A percentile compares a stretch with the other conserved stretches of the same genome.
phyloP scores from a whole-genome alignment of 495 filamentous ascomycete species.

The Aspergillus nanangensis region DNA sequence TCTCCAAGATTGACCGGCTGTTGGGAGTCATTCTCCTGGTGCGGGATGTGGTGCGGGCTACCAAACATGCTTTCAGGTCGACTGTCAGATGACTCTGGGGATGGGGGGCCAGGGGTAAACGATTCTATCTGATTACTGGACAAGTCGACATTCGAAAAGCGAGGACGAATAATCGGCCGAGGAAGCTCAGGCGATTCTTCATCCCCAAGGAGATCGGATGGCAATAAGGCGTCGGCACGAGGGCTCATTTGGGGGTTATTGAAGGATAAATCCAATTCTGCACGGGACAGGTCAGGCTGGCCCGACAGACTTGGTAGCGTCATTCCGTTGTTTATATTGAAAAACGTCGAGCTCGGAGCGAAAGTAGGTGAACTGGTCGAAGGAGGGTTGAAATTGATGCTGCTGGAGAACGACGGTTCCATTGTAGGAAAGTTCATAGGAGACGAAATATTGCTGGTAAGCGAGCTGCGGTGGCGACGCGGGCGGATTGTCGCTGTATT shows the following conservation, averaged over 20 bases:
- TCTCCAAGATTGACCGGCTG: slow-evolving; percentile 29
- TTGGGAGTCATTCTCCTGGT: slow-evolving; percentile 39
- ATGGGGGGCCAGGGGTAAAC: slow-evolving; percentile 55
- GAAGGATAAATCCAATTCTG: slow-evolving; percentile 44
- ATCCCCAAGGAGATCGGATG: slow-evolving; percentile 74
- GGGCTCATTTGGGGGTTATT: slow-evolving; percentile 74
- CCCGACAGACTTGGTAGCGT: slow-evolving; percentile 35
- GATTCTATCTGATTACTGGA: slow-evolving; percentile 28
- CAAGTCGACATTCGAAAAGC: slow-evolving; percentile 35
- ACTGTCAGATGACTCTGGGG: slow-evolving; percentile 63
- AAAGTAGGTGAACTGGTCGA: slow-evolving; percentile 49
- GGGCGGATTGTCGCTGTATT: slow-evolving; percentile 40
- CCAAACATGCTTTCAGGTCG: slow-evolving; percentile 61
- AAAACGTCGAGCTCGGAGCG: slow-evolving; percentile 44
- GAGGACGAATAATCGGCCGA: slow-evolving; percentile 30
- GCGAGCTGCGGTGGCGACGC: slow-evolving; percentile 44
- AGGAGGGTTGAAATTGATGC: slow-evolving; percentile 39
- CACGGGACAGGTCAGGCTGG: slow-evolving; percentile 33
- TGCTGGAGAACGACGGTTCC: slow-evolving; percentile 31
- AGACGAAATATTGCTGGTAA: slow-evolving; percentile 45
- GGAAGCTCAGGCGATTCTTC: slow-evolving; percentile 62
- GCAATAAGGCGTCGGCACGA: slow-evolving; percentile 70
- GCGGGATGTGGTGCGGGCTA: slow-evolving; percentile 63
- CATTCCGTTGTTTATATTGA: slow-evolving; percentile 59
- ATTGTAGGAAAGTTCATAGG: slow-evolving; percentile 38